Percentiles rank a stretch among this genome's conserved stretches.
phyloP scores from a whole-genome alignment of 1,139 yeast species.

The Debaryomyces robertsiae region DNA sequence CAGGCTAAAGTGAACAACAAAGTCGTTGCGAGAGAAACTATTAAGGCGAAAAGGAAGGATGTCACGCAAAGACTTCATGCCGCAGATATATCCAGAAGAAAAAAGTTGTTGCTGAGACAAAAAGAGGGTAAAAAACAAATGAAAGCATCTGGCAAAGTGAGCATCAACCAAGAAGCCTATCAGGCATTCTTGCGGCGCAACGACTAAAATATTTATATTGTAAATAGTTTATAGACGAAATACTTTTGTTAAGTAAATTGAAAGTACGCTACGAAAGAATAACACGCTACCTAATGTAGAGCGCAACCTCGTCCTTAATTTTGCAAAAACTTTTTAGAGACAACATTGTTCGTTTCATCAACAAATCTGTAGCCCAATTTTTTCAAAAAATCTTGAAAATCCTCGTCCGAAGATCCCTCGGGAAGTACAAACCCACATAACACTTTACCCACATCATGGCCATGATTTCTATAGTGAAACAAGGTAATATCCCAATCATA shows the following conservation, averaged over 20 bases:
- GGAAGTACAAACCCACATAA: constrained; percentile 90
- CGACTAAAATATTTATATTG: constrained; percentile 17
- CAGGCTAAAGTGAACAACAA: constrained; percentile 88
- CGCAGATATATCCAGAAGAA: constrained; percentile 86
- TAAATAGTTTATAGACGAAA: constrained; percentile 12
- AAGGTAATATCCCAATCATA: constrained; percentile 88
- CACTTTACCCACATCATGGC: constrained; percentile 91
- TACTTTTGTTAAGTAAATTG: no score
- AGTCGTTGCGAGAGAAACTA: constrained; percentile 88
- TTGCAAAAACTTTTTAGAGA: constrained; percentile 71
- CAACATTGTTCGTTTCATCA: constrained; percentile 84
- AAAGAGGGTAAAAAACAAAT: constrained; percentile 90
- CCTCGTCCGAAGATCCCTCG: constrained; percentile 59
- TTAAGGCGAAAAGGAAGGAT: constrained; percentile 90
- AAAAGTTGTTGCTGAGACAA: constrained; percentile 83
- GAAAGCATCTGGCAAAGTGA: constrained; percentile 78
- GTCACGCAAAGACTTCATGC: constrained; percentile 92
- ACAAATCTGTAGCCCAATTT: constrained; percentile 73
- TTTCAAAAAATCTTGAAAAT: constrained; percentile 67
- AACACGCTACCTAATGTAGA: constrained; percentile 5
- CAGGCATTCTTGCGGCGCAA: constrained; percentile 60
- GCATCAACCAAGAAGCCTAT: constrained; percentile 81
- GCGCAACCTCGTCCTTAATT: constrained; percentile 5
- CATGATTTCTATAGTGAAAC: constrained; percentile 96
- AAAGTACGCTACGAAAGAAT: not conserved